Conservation (phyloP, 2,329 filamentous ascomycete species). For the Trichoderma citrinoviride region DNA sequence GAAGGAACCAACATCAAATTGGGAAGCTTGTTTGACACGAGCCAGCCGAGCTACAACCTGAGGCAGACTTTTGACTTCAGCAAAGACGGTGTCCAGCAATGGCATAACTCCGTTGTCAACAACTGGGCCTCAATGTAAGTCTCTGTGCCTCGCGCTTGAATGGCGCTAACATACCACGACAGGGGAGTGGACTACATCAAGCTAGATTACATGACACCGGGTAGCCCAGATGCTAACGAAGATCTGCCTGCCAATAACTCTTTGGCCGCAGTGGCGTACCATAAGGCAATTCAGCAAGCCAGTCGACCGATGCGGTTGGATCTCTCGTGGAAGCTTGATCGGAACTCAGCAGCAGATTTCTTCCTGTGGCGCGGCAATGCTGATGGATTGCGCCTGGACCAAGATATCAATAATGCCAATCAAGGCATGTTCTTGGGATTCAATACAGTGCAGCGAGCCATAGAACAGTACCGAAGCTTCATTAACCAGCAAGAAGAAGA, state of each 20-base stretch:
- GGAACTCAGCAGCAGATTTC: slow-evolving; percentile 1
- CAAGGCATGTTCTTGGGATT: background rate
- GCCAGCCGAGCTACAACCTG: slow-evolving; percentile 11
- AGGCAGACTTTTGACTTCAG: slow-evolving; percentile 11
- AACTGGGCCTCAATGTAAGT: slow-evolving; percentile 11
- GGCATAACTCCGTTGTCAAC: slow-evolving; percentile 14
- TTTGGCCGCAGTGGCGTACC: slow-evolving; percentile 6
- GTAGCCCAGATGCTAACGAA: background rate
- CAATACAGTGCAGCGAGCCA: slow-evolving; percentile 2
- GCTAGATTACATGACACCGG: slow-evolving; percentile 9
- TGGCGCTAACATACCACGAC: background rate
- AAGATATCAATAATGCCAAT: slow-evolving; percentile 1
- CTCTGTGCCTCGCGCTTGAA: background rate
- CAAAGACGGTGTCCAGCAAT: slow-evolving; percentile 8
- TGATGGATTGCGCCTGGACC: slow-evolving; percentile 6
- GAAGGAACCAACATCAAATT: slow-evolving; percentile 10
- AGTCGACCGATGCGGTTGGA: slow-evolving; percentile 13
- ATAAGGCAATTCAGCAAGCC: slow-evolving; percentile 12
- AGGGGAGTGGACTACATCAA: slow-evolving; percentile 13
- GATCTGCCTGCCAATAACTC: slow-evolving; percentile 3
- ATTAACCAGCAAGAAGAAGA: slow-evolving; percentile 16
- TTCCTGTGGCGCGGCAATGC: slow-evolving; percentile 14
- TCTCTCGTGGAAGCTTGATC: slow-evolving; percentile 10
- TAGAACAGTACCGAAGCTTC: slow-evolving; percentile 13
- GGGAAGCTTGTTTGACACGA: background rate